Evolutionary conservation across 768 basidiomycete species (phyloP), one percentile per base, ranked within the genome.

Genomic region (Tylopilus plumbeoviolaceoides): DNA sequence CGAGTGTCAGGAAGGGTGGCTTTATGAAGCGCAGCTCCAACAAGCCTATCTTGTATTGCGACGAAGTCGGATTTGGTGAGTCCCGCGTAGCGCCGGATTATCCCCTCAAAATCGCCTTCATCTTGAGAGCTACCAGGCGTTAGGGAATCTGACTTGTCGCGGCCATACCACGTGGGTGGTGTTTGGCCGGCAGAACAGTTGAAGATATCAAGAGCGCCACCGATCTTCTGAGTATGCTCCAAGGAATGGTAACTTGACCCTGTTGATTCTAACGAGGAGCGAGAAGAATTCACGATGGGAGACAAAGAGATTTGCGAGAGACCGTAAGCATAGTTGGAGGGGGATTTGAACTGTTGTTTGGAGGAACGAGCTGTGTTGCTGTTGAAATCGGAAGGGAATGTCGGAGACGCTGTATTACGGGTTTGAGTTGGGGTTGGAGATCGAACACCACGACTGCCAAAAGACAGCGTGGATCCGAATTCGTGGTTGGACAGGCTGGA

Each of bases 211-310:
- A 79, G 67, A 45, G 77, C 66, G 42, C 74, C 74, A 56, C 85
- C 82, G 52, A 79, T 78, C 58, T 71, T 72, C 54, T 84, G 70
- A 44, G 70, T 82, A 20, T 72, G 83, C 50, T 89, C 87, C 79
- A 78, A 84, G 5, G 89, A 89, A 64, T 91, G 89, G 66, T 89
- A 92, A 68, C 91, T 92, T 3, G 91, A 93, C 15, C 91, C 89
- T 33, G 76, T 78, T 10, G 89, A 91, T 53, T 84, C 87, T 20
- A 92, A 70, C 7, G 91, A 92, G 14, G 89, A 87, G 27, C 84
- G 79, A 27, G 90, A 91, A 7, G 87, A 87, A 56, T 84, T 91
- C 15, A 78, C 78, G 17, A 87, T 70, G 5, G 87, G 84, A 35
- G 85, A 83, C 48, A 91, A 78, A n/a, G 85, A 73, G 47, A 86